Base-by-base conservation (phyloP, 2,329 filamentous ascomycete genomes). In the Cladosporium sp. region DNA sequence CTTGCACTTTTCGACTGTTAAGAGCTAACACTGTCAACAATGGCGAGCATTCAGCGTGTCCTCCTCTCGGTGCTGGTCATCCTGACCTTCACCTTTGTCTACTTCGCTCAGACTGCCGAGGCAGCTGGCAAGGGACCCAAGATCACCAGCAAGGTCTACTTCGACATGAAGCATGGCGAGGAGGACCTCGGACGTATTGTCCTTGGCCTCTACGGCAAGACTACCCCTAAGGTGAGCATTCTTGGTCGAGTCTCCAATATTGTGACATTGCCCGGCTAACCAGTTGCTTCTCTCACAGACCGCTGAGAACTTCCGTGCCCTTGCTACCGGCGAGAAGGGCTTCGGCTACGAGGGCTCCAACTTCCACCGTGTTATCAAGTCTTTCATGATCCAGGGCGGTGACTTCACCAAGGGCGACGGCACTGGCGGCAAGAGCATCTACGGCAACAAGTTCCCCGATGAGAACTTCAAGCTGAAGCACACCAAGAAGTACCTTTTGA, bases 381-480 rank as follows among this genome's bases (percentile, higher is more conserved):
- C 89, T 72, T 95, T 95, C 82, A 95, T 95, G 92, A 93, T 95
- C 79, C 91, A 94, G 84, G 91, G 91, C 73, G 91, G 91, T 79
- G 91, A 95, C 83, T 94, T 95, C 81, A 94, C 91, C 79, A 89
- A 87, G 72, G 88, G 88, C 66, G 91, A 95, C 74, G 86, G 91
- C 75, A 93, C 91, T 69, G 91, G 91, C 78, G 91, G 91, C 80
- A 93, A 93, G 86, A 92, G 90, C 70, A 94, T 95, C 83, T 95
- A 94, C 78, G 91, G 91, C 74, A 84, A 86, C 73, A 91, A 91
- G 82, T 95, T 95, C 82, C 81, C 87, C 70, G 91, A 96, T 75
- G 91, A 96, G 88, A 95, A 94, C 89, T 95, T 96, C 86, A 94
- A 95, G 89, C 86, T 94, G 77, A 93, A 93, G 80, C 92, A 96